Evolutionary conservation across 305 asterid species (phyloP), one percentile per base, ranked within the genome.

Genomic region (Fraxinus paxiana): DNA sequence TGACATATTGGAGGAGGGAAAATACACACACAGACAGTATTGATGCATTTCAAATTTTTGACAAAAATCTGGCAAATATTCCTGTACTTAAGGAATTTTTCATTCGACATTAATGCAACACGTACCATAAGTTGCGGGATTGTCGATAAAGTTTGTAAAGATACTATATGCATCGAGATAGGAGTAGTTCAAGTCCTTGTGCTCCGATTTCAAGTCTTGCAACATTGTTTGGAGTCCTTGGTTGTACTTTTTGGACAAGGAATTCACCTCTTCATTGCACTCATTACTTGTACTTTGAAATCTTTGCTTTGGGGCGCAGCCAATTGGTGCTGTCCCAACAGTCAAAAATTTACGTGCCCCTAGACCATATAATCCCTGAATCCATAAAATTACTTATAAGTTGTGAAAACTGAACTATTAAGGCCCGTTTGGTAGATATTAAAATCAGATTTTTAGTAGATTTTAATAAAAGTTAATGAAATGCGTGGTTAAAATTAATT

Each of bases 281-380:
- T 83, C 92, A 10, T 46, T 20, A 10, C 73, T 88, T 0, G 83
- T n/a, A 46, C 24, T 78, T 13, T n/a, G 15, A 51, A 12, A 81
- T 76, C 92, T 79, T 76, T 86, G 88, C 79, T 63, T 85, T 12
- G 90, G 92, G 0, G 90, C 83, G 56, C 90, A 89, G 30, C 92
- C 90, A 9, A 89, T 79, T 0, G 90, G 87, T 10, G 88, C 38
- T 31, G 85, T n/a, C 10, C 90, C 92, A 30, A 83, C 72, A 0
- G 83, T 6, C 31, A 87, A 7, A 67, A 89, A 87, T 48, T 86
- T 89, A 43, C 84, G 86, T 22, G 77, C 92, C 78, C 92, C 90
- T 8, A 87, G 81, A 13, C 83, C 86, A 15, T 87, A 59, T 6
- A 87, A 54, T 18, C 82, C 87, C 89, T 89, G 72, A 10, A 41